Base-by-base conservation (phyloP, 2,329 filamentous ascomycete species). In the Alternaria gaisen region DNA sequence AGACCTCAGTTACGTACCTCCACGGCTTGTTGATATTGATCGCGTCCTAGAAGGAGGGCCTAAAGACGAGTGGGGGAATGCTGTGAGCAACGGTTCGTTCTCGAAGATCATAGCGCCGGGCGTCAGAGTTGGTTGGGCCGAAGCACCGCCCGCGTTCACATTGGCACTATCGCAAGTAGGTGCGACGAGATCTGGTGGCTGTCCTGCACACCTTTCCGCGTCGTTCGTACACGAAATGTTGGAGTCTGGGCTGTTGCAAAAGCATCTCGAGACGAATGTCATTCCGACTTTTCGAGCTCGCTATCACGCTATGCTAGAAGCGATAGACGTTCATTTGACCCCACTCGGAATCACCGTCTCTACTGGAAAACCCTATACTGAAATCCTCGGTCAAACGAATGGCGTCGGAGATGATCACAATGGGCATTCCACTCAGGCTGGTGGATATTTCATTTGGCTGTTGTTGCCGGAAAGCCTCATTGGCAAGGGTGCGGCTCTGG, bases 1-100 rank as follows among this genome's bases (percentile, higher is more conserved):
- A 30, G 30, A 14, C 2, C 26, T 47, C n/a, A 44, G 72, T 60
- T 80, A 83, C 9, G 69, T 75, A 24, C 67, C 92, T 5, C 91
- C 92, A 0, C 86, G 92, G 1, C 81, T 96, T 1, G 86, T 91
- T n/a, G 92, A 95, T 72, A 81, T 96, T 53, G 92, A 96, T 76
- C 81, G 86, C 10, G 81, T 84, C 12, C 80, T 93, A 9, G 87
- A 88, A 12, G 86, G 84, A 1, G 83, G 83, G 18, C 14, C 84
- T 75, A 48, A 77, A 53, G 82, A 86, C 71, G 80, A 81, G 28
- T 95, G 93, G 75, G 92, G 93, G 14, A 88, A 97, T 75, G 85
- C 87, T 5, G 81, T 94, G 34, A 93, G 90, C 74, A 97, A 97
- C 75, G 92, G 91, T n/a, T 92, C 89, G 3, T 97, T 97, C 78